These are phyloP conservation scores for Schoenoplectus tabernaemontani DNA, from an alignment of 202 grass and related monocot genomes.

Conservation along the genomic window DNA sequence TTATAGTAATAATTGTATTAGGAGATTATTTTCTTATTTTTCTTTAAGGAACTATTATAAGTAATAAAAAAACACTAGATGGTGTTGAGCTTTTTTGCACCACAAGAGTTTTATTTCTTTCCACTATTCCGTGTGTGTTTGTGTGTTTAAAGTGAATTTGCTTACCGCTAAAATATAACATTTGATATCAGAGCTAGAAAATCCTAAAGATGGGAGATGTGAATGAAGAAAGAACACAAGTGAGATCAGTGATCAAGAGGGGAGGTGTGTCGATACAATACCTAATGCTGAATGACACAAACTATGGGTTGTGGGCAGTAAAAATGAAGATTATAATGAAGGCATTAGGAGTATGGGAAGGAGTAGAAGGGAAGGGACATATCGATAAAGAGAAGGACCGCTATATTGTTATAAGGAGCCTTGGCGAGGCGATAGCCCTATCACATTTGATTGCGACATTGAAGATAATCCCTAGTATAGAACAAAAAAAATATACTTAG, in stretches of 20 bases:
- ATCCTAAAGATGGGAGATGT: not conserved
- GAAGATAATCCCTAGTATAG: no score
- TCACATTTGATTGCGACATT: no score
- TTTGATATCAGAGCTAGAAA: not conserved
- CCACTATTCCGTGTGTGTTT: no score
- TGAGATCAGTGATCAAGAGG: not conserved
- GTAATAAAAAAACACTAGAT: not conserved
- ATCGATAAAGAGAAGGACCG: not conserved
- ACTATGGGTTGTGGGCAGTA: not conserved
- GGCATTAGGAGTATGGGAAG: not conserved
- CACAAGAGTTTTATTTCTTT: no score
- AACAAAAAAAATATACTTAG: no score
- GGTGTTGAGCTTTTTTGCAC: not conserved
- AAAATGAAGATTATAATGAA: constrained; percentile 15
- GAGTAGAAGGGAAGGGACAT: not conserved
- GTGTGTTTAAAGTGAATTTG: not conserved
- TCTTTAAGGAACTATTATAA: not conserved
- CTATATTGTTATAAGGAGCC: no score
- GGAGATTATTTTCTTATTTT: not conserved
- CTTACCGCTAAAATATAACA: not conserved
- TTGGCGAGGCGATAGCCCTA: not conserved
- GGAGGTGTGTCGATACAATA: not conserved
- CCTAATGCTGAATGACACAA: not conserved
- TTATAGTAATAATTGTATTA: not conserved
- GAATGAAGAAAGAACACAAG: not conserved